A percentile compares a stretch with the other conserved stretches of the same genome.
Conservation (phyloP, 148 eudicot genomes). For the Rhododendron griersonianum region DNA sequence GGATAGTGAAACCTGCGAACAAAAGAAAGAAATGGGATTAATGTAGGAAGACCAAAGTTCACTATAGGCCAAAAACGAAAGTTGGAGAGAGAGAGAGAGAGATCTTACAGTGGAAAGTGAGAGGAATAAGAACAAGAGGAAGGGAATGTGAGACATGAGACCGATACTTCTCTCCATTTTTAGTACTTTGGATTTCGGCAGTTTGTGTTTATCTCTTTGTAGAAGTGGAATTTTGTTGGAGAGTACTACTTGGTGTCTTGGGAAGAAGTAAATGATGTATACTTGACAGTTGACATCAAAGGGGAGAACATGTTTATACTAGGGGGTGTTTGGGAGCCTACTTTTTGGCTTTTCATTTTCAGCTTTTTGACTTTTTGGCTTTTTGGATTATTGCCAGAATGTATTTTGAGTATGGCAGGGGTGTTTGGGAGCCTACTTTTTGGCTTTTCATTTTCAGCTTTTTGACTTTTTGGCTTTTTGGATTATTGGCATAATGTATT, state of each 20-base stretch:
- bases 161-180: slow-evolving; percentile 27
- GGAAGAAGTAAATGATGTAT: neutral
- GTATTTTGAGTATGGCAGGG: too few relatives aligned
- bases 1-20: slow-evolving; percentile 39
- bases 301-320: neutral
- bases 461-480: too few relatives aligned
- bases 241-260: neutral
- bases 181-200: neutral
- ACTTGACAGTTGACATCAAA: neutral
- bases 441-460: too few relatives aligned
- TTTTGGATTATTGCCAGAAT: too few relatives aligned
- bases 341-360: too few relatives aligned
- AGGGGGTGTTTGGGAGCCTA: too few relatives aligned
- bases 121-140: slow-evolving; percentile 18
- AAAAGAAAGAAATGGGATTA: neutral
- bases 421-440: too few relatives aligned
- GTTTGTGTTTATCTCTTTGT: neutral
- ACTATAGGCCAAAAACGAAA: neutral
- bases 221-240: neutral
- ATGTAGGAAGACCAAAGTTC: neutral
- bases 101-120: slow-evolving; percentile 24
- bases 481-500: too few relatives aligned
- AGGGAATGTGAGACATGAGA: slow-evolving; percentile 18
- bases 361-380: too few relatives aligned
- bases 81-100: slow-evolving; percentile 1